Evolutionary conservation across 1,139 yeast genomes (phyloP).

Genomic region (Debaryomyces nepalensis): DNA sequence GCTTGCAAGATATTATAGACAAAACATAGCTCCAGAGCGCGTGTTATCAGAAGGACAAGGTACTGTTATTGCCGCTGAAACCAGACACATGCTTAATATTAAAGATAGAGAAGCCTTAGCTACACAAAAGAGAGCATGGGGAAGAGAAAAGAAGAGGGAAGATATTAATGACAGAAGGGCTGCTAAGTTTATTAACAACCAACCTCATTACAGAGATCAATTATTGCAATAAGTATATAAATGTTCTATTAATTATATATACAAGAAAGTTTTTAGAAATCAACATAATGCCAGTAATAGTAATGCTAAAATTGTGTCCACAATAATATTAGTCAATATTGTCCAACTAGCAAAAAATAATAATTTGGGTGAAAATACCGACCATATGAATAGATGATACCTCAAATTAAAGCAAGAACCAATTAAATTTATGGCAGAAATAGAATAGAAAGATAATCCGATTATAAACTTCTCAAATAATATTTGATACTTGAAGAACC

Average conservation of each 20-base stretch:
- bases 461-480: conserved; percentile 42
- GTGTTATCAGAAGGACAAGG: conserved; percentile 87
- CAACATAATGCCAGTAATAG: conserved; percentile 18
- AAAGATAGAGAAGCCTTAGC: conserved; percentile 59
- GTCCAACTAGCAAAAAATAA: conserved; percentile 84
- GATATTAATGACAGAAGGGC: conserved; percentile 79
- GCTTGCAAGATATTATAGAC: conserved; percentile 79
- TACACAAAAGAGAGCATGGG: conserved; percentile 78
- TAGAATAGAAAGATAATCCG: conserved; percentile 57
- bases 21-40: conserved; percentile 77
- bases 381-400: conserved; percentile 93
- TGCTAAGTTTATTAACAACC: conserved; percentile 81
- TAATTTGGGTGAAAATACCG: conserved; percentile 93
- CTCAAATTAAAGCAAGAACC: conserved; percentile 75
- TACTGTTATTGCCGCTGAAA: conserved; percentile 90
- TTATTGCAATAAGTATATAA: conserved; percentile 65
- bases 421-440: conserved; percentile 61
- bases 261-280: neutral
- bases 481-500: conserved; percentile 36
- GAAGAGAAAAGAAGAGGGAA: conserved; percentile 64
- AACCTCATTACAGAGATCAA: conserved; percentile 90
- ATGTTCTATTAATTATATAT: conserved; percentile 6
- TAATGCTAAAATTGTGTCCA: conserved; percentile 38
- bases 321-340: conserved; percentile 49
- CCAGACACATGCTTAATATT: conserved; percentile 66